Percentiles rank a stretch among this genome's conserved stretches.
Evolutionary conservation across 2,329 filamentous ascomycete genomes (phyloP).

Genomic region (Alternaria ventricosa): DNA sequence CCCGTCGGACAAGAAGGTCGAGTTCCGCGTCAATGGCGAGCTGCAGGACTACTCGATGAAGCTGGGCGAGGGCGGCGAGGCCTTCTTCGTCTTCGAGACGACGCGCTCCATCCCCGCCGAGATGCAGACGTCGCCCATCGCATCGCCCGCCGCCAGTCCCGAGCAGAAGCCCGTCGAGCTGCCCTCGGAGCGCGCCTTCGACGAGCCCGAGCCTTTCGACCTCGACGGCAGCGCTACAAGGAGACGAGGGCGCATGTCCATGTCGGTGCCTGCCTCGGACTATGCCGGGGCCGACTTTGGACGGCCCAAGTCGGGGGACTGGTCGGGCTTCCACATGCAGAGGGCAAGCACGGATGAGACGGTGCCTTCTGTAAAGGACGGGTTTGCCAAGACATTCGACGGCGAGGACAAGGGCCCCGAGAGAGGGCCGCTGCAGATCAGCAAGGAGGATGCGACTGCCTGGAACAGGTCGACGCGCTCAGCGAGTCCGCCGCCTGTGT

Average conservation of each 20-base stretch:
- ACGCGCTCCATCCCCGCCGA: slow-evolving; percentile 89
- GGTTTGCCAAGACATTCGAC: slow-evolving; percentile 43
- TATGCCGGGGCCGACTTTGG: slow-evolving; percentile 23
- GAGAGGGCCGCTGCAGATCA: slow-evolving; percentile 39
- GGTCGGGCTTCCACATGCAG: slow-evolving; percentile 42
- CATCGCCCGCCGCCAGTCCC: slow-evolving; percentile 88
- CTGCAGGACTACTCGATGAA: slow-evolving; percentile 98
- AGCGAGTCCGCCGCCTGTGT: slow-evolving; percentile 76
- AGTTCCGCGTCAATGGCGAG: slow-evolving; percentile 91
- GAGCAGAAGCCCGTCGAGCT: slow-evolving; percentile 61
- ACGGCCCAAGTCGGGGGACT: slow-evolving; percentile 43
- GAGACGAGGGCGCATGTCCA: slow-evolving; percentile 39
- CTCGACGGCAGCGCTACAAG: slow-evolving; percentile 58
- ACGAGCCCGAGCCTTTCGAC: slow-evolving; percentile 74
- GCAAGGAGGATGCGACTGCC: slow-evolving; percentile 42
- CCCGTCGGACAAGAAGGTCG: slow-evolving; percentile 98
- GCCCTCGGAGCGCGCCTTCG: slow-evolving; percentile 57
- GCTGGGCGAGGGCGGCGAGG: slow-evolving; percentile 93
- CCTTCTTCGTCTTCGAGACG: slow-evolving; percentile 98
- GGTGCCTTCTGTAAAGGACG: slow-evolving; percentile 53
- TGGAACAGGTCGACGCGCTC: slow-evolving; percentile 60
- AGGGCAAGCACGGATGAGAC: slow-evolving; percentile 63
- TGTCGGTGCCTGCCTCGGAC: slow-evolving; percentile 36
- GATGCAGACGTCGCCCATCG: slow-evolving; percentile 90
- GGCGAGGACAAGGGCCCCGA: slow-evolving; percentile 28